Evolutionary conservation across 2,329 filamentous ascomycete species (phyloP), one percentile per base, ranked within the genome.

Genomic region (Bimuria novae-zelandiae): DNA sequence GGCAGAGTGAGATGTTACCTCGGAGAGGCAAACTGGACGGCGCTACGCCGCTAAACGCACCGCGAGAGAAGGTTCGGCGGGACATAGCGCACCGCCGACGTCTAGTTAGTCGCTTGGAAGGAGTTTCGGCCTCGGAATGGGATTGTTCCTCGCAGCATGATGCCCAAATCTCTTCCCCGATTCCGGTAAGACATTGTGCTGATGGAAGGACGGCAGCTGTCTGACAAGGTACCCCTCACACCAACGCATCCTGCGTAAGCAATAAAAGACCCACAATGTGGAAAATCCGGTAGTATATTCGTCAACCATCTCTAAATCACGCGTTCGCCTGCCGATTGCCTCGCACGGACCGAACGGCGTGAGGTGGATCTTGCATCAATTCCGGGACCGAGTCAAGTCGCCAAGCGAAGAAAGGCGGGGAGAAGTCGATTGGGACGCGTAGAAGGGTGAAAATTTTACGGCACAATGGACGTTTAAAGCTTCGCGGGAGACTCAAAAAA

Each of bases 1-100:
- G 52, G 48, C 52, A 22, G 27, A 50, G 42, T 16, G 42, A 23
- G 29, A 43, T 36, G 14, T n/a, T 37, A 41, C 50, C 43, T 52
- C 50, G 45, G 43, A 33, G 50, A 37, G 25, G 25, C 44, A 48
- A 29, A 33, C n/a, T 36, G 16, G 16, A 33, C 43, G 43, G 48
- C 39, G 21, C 39, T 7, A n/a, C 19, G 29, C 22, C 39, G 47
- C 39, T 29, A 43, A 43, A 29, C 32, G 22, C n/a, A 25, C 22
- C 32, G 16, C n/a, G 10, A 32, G 36, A 41, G 36, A 14, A 47
- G 32, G 33, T 36, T 25, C 33, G 33, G 21, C 22, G 17, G 16
- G 7, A 14, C 11, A n/a, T 17, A 10, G 42, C 30, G 19, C 21
- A 25, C 30, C 21, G 10, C n/a, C 21, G 43, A 35, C 36, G 7